Percentiles rank a stretch among this genome's conserved stretches.
Conservation (phyloP, 129 eudicot species). For the Ambrosia artemisiifolia region DNA sequence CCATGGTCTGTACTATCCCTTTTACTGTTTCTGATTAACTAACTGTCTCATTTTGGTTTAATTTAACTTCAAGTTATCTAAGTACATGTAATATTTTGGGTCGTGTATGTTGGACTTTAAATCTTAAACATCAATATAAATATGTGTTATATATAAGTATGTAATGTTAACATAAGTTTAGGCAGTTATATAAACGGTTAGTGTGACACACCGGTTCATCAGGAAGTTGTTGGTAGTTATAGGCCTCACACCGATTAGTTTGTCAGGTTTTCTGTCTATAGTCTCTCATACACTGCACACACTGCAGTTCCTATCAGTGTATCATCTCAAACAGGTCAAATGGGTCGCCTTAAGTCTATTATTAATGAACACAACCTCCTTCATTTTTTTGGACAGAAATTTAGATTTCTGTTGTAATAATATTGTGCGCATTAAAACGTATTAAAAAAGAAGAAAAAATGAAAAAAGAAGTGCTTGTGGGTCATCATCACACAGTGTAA, state of each 20-base stretch:
- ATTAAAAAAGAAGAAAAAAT: background rate
- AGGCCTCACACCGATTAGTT: no score
- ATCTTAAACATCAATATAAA: no score
- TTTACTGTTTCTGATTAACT: slow-evolving; percentile 24
- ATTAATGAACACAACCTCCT: background rate
- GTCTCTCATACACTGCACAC: no score
- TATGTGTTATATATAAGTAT: no score
- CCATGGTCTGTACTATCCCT: slow-evolving; percentile 9
- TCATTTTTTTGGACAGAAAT: background rate
- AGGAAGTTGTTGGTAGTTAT: no score
- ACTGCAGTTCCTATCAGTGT: no score
- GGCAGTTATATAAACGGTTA: no score
- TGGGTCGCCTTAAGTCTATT: background rate
- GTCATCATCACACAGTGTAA: slow-evolving; percentile 4
- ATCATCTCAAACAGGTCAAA: background rate
- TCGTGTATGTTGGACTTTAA: no score
- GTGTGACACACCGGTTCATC: no score
- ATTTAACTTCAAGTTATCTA: background rate
- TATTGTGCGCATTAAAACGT: background rate
- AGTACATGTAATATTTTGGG: background rate
- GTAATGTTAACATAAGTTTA: no score
- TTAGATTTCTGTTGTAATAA: background rate
- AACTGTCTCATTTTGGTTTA: slow-evolving; percentile 1
- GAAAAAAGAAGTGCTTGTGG: background rate
- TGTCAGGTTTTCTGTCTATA: no score